Evolutionary conservation across 495 filamentous ascomycete genomes (phyloP).

Genomic region (Aspergillus cavernicola): DNA sequence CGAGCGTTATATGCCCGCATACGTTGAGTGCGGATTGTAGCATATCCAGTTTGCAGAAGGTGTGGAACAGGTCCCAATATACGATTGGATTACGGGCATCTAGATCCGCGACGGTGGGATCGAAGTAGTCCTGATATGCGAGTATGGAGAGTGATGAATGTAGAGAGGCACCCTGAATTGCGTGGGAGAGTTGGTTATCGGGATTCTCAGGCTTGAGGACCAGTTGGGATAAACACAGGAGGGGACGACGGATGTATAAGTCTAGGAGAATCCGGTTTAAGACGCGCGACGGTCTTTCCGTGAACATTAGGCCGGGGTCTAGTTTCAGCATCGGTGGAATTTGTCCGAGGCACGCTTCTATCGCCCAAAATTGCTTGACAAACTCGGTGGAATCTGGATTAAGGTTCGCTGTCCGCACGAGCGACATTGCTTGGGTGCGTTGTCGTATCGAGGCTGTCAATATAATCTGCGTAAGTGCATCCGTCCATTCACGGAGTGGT

Average conservation of each 20-base stretch:
- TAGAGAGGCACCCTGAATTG: conserved; percentile 9
- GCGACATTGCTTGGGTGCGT: background rate
- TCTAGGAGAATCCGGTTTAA: conserved; percentile 21
- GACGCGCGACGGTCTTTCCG: background rate
- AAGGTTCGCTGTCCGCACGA: background rate
- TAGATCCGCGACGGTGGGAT: conserved; percentile 19
- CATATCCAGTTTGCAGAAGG: conserved; percentile 25
- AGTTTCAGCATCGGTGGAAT: too few species aligned
- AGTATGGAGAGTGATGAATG: conserved; percentile 21
- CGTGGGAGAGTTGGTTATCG: background rate
- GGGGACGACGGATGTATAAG: conserved; percentile 20
- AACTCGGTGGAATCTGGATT: background rate
- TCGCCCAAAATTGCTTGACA: too few species aligned
- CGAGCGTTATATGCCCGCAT: conserved; percentile 20
- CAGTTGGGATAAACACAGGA: conserved; percentile 24
- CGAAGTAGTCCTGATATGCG: conserved; percentile 28
- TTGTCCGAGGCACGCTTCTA: too few species aligned
- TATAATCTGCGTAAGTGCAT: background rate
- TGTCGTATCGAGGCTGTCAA: background rate
- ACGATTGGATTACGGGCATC: background rate
- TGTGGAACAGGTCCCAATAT: conserved; percentile 26
- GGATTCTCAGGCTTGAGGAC: background rate
- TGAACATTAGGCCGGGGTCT: background rate
- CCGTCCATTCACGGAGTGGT: background rate
- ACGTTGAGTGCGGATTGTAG: conserved; percentile 23